phyloP scores from a whole-genome alignment of 441 rosid species.

The Erysimum pusillum region DNA sequence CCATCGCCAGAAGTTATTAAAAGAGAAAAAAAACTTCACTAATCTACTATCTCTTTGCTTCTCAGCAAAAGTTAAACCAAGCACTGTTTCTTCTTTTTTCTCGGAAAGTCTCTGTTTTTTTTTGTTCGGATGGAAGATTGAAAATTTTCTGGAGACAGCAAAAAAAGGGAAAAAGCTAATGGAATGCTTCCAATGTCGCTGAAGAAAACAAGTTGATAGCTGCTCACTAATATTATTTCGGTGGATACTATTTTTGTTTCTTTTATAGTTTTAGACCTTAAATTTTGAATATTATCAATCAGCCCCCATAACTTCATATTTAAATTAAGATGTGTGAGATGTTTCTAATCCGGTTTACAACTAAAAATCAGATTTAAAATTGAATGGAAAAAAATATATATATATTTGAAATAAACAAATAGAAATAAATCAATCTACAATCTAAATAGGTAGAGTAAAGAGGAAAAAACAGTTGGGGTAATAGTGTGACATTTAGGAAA shows the following conservation, averaged over 20 bases:
- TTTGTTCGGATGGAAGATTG: constrained; percentile 18
- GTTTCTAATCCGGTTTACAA: too few species aligned
- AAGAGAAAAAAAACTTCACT: not conserved
- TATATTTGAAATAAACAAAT: too few species aligned
- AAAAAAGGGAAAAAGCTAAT: constrained; percentile 22
- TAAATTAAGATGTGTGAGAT: too few species aligned
- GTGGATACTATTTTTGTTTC: constrained; percentile 19
- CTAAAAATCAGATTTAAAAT: too few species aligned
- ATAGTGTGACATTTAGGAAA: not conserved
- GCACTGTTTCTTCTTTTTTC: constrained; percentile 1
- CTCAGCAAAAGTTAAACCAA: constrained; percentile 10
- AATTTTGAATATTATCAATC: not conserved
- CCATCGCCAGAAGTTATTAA: constrained; percentile 33
- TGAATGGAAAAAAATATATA: too few species aligned
- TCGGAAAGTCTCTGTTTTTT: constrained; percentile 19
- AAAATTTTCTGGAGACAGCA: constrained; percentile 21
- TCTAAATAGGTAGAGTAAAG: too few species aligned
- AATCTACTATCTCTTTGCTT: not conserved
- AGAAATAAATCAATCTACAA: too few species aligned
- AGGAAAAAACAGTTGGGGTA: not conserved
- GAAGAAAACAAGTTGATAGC: constrained; percentile 44
- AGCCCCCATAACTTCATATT: not conserved
- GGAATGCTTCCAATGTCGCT: constrained; percentile 34
- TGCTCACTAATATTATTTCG: not conserved
- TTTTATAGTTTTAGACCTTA: not conserved